These are phyloP conservation scores for Aspergillus sergii DNA, from an alignment of 2,329 filamentous ascomycete genomes.

Conservation along the genomic window DNA sequence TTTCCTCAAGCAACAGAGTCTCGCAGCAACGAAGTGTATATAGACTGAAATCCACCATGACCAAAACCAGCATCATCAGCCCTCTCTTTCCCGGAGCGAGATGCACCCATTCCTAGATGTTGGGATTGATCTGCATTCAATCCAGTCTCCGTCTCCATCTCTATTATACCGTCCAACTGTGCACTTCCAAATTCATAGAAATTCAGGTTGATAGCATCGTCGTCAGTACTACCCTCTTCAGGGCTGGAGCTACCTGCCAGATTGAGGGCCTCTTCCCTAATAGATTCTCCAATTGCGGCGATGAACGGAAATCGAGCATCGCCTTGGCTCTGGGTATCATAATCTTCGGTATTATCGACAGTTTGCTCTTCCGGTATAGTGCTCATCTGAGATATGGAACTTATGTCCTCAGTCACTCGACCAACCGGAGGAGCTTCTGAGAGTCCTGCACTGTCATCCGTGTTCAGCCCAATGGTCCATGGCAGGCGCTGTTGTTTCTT, in stretches of 20 bases:
- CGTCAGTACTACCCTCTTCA: neutral
- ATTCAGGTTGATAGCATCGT: neutral
- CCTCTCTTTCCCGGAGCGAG: neutral
- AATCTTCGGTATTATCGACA: neutral
- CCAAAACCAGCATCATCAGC: neutral
- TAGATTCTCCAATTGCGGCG: neutral
- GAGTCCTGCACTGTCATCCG: neutral
- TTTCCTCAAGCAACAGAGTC: neutral
- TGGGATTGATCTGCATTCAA: fast-evolving
- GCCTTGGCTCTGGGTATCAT: neutral
- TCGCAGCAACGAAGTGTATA: neutral
- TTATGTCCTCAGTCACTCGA: neutral
- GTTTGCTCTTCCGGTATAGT: neutral
- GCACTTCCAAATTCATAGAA: neutral
- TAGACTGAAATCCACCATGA: neutral
- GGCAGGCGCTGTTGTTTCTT: neutral
- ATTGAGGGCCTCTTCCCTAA: neutral
- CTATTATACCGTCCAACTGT: neutral
- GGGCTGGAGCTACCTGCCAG: neutral
- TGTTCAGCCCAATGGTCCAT: neutral
- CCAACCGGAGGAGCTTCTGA: neutral
- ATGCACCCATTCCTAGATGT: neutral
- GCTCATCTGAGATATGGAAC: neutral
- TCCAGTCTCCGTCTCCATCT: no score
- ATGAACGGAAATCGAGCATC: neutral